These are phyloP conservation scores for Coelastrella sp. DNA, from an alignment of 139 green algal genomes.

Conservation along the genomic window DNA sequence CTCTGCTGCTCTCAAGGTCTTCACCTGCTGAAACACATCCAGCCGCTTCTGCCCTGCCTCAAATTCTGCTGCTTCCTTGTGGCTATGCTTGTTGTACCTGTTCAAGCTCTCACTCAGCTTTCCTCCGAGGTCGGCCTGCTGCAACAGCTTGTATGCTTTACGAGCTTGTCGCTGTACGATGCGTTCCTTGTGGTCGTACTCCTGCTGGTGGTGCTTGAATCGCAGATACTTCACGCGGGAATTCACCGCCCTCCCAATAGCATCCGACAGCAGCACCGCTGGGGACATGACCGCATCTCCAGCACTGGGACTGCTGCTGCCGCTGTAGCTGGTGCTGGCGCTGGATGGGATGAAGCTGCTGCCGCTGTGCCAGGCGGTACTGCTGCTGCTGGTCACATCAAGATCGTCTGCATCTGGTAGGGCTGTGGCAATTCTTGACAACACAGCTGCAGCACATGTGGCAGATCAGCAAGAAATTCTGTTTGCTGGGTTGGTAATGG, in stretches of 20 bases:
- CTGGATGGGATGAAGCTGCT: conserved; percentile 4
- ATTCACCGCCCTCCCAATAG: conserved; percentile 33
- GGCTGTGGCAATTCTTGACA: not conserved
- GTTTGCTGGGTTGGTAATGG: too few species aligned
- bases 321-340: not conserved
- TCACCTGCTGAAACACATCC: not conserved
- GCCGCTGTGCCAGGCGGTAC: conserved; percentile 23
- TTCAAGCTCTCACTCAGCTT: not conserved
- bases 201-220: conserved; percentile 10
- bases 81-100: conserved; percentile 1
- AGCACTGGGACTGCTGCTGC: not conserved
- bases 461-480: too few species aligned
- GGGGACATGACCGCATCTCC: not conserved
- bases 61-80: conserved; percentile 9
- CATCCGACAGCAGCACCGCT: not conserved
- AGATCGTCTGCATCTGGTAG: not conserved
- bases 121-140: not conserved
- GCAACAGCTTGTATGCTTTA: not conserved
- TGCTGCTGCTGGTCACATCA: conserved; percentile 20
- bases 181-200: not conserved
- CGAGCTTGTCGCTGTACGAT: not conserved
- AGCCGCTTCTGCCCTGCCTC: conserved; percentile 1
- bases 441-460: not conserved
- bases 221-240: conserved; percentile 5
- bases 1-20: not conserved